Base-by-base conservation (phyloP, 164 flowering plant genomes). In the Stephania yunnanensis region DNA sequence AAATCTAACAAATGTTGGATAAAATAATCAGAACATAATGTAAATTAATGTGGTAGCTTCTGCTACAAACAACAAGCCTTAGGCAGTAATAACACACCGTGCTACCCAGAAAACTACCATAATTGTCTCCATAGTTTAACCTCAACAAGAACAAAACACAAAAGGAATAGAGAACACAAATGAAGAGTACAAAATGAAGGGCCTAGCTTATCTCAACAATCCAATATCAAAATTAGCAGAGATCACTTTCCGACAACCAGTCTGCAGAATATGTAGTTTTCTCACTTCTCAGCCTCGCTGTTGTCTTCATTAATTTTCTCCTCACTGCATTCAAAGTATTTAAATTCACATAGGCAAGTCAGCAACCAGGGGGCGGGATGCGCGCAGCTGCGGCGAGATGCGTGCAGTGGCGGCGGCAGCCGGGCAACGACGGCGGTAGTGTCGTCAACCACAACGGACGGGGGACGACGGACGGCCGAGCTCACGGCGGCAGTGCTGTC, bases 211-310 rank as follows among this genome's bases (percentile, higher is more conserved):
- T 50, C 13, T 4, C 61, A 71, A 11, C 3, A 46, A 46, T n/a
- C 22, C 66, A 20, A 61, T 29, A 61, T 61, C 66, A 70, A 45
- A 71, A 71, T 50, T 71, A 50, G 73, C 66, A 11, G n/a, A 11
- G n/a, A 61, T 71, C 73, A 36, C 42, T 29, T 50, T 30, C 65
- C 52, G 25, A 73, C 22, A 22, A 20, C 65, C 19, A 15, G 12
- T 44, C 46, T 67, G 46, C 45, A 12, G 42, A 22, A 52, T 30
- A 48, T 50, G 31, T 61, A 19, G 66, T 48, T 68, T 30, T 5
- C 48, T 75, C 77, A 75, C 48, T 55, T 75, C 66, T 68, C 77
- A 75, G 46, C 36, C 45, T 8, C 72, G 46, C 66, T 67, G 50
- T 46, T 66, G 30, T 73, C 70, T 42, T 68, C 66, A 10, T 68